phyloP scores from a whole-genome alignment of 1,139 yeast species.

The Yamadazyma jaroonii region DNA sequence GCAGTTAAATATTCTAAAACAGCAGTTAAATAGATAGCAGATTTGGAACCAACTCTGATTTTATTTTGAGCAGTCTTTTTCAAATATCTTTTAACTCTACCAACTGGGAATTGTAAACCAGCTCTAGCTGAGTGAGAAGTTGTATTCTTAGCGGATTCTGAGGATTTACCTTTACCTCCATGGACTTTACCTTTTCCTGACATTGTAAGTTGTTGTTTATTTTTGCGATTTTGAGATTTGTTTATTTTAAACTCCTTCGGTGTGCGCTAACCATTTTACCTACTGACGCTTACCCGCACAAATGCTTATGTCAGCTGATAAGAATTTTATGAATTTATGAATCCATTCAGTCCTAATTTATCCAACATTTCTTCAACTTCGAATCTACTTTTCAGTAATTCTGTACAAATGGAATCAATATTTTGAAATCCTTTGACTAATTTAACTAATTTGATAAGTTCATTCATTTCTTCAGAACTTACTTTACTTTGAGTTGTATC shows the following conservation, averaged over 20 bases:
- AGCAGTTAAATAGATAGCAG: constrained; percentile 95
- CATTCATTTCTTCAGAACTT: constrained; percentile 24
- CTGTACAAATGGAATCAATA: constrained; percentile 74
- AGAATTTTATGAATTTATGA: constrained; percentile 26
- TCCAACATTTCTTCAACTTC: constrained; percentile 54
- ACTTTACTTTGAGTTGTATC: background rate
- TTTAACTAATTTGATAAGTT: constrained; percentile 33
- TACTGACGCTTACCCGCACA: constrained; percentile 2
- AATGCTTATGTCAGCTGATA: background rate
- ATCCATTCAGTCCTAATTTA: constrained; percentile 41
- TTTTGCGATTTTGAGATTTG: constrained; percentile 8
- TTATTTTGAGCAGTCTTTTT: constrained; percentile 90
- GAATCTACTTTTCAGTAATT: constrained; percentile 51
- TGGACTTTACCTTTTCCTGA: constrained; percentile 88
- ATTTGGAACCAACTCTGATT: constrained; percentile 95
- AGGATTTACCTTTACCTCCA: constrained; percentile 95
- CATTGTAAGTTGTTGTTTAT: constrained; percentile 41
- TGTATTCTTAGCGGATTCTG: constrained; percentile 59
- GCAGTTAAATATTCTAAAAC: constrained; percentile 97
- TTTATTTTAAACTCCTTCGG: constrained; percentile 6
- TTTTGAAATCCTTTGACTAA: constrained; percentile 58
- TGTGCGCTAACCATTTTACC: background rate
- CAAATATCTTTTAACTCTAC: constrained; percentile 94
- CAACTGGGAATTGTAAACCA: constrained; percentile 97
- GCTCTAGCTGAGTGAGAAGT: constrained; percentile 97